Conservation (phyloP, 495 filamentous ascomycete genomes). For the Penicillium lagena region DNA sequence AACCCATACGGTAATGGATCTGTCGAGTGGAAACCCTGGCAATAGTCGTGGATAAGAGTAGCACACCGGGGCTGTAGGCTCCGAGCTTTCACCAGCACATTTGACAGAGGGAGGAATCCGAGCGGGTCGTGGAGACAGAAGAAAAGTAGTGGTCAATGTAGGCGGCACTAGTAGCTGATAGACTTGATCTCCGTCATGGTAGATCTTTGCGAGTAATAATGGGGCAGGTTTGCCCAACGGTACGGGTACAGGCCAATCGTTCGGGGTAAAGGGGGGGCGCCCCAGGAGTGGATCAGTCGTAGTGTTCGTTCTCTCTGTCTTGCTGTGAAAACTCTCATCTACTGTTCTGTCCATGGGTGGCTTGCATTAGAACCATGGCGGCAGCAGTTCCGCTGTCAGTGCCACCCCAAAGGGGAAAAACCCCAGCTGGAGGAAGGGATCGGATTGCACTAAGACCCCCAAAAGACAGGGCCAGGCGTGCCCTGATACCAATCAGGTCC, state of each 20-base stretch:
- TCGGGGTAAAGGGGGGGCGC: background rate
- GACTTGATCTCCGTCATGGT: slow-evolving; percentile 36
- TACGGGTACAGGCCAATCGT: background rate
- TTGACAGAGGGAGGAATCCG: slow-evolving; percentile 10
- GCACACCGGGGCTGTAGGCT: slow-evolving; percentile 16
- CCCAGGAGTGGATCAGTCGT: background rate
- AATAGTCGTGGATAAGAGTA: background rate
- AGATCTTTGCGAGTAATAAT: slow-evolving; percentile 23
- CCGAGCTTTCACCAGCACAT: slow-evolving; percentile 21
- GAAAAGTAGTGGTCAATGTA: slow-evolving; percentile 33
- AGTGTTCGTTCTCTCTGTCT: background rate
- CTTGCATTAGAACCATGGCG: slow-evolving; percentile 27
- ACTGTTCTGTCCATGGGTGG: slow-evolving; percentile 7
- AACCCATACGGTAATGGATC: too few relatives aligned
- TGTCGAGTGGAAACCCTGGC: too few relatives aligned
- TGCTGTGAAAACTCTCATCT: background rate
- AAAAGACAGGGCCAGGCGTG: background rate
- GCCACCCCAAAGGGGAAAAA: slow-evolving; percentile 13
- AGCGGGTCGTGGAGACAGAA: slow-evolving; percentile 9
- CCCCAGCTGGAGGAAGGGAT: slow-evolving; percentile 6
- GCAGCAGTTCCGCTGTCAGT: slow-evolving; percentile 23
- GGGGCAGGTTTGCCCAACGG: slow-evolving; percentile 5
- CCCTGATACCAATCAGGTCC: slow-evolving; percentile 24
- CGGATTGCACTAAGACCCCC: slow-evolving; percentile 1
- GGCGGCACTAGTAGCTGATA: slow-evolving; percentile 35